These are phyloP conservation scores for Striga asiatica DNA, from an alignment of 257 asterid species.

Conservation along the genomic window DNA sequence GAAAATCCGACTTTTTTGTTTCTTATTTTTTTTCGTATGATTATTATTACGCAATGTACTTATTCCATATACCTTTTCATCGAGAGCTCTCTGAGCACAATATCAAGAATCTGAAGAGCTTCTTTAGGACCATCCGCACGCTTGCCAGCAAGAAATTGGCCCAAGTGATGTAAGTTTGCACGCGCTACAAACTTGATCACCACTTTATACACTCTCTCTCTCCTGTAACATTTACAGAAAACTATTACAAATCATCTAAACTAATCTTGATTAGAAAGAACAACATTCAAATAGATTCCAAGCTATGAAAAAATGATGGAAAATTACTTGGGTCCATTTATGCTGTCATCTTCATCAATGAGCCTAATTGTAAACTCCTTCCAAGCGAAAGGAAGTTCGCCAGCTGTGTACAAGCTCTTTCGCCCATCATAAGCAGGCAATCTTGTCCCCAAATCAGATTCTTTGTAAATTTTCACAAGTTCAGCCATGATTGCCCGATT, in stretches of 20 bases:
- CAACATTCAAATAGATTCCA: background rate
- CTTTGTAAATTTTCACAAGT: constrained; percentile 68
- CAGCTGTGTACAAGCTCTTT: constrained; percentile 88
- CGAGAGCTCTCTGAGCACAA: constrained; percentile 87
- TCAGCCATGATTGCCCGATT: constrained; percentile 90
- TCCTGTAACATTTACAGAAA: constrained; percentile 33
- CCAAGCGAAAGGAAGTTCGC: constrained; percentile 89
- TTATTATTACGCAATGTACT: background rate
- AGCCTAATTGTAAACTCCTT: constrained; percentile 80
- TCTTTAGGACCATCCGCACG: constrained; percentile 88
- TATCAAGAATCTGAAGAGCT: constrained; percentile 89
- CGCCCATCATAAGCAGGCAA: constrained; percentile 97
- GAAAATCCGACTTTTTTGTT: background rate
- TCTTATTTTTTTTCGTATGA: too few species aligned
- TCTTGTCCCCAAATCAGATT: constrained; percentile 84
- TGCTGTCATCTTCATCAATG: constrained; percentile 63
- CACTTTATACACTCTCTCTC: constrained; percentile 73
- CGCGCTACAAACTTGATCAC: constrained; percentile 76
- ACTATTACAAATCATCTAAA: background rate
- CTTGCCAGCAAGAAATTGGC: constrained; percentile 90
- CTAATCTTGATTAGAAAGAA: too few species aligned
- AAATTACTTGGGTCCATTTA: constrained; percentile 71
- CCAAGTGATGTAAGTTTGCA: constrained; percentile 77
- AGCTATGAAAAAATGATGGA: background rate
- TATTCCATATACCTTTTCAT: constrained; percentile 68